A percentile compares a stretch with the other conserved stretches of the same genome.
phyloP scores from a whole-genome alignment of 495 filamentous ascomycete species.

The Penicillium samsonianum region DNA sequence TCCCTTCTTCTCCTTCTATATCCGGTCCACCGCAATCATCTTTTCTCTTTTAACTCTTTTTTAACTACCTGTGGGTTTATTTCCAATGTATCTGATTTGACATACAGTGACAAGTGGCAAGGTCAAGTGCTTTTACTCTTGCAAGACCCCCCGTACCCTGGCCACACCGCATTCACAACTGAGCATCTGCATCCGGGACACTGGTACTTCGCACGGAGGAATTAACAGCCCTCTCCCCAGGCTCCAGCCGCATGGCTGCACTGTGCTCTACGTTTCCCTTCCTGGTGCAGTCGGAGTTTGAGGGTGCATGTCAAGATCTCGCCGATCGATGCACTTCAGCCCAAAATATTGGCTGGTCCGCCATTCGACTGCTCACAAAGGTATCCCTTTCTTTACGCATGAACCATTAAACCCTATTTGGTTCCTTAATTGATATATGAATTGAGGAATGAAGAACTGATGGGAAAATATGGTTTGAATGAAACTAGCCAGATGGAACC shows the following conservation, averaged over 20 bases:
- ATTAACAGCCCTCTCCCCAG: constrained; percentile 16
- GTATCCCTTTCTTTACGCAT: constrained; percentile 28
- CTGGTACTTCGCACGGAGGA: constrained; percentile 22
- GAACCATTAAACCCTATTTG: constrained; percentile 7
- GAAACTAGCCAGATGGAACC: constrained; percentile 29
- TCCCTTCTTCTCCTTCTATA: neutral
- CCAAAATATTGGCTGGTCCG: constrained; percentile 30
- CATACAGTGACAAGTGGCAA: neutral
- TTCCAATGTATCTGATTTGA: neutral
- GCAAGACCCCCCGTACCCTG: constrained; percentile 1
- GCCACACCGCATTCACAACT: constrained; percentile 8
- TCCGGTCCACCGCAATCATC: constrained; percentile 10
- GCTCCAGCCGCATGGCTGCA: constrained; percentile 19
- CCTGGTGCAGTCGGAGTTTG: constrained; percentile 59
- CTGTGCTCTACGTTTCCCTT: constrained; percentile 49
- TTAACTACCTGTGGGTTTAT: neutral
- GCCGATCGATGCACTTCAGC: constrained; percentile 41
- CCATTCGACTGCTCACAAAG: constrained; percentile 36
- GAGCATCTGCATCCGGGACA: constrained; percentile 18
- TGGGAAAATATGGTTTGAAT: constrained; percentile 5
- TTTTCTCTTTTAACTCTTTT: neutral
- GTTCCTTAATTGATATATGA: constrained; percentile 2
- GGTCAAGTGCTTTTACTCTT: constrained; percentile 6
- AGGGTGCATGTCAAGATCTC: constrained; percentile 59
- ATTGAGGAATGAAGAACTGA: constrained; percentile 7